Conservation (phyloP, 768 basidiomycete genomes). For the Tricholoma matsutake region DNA sequence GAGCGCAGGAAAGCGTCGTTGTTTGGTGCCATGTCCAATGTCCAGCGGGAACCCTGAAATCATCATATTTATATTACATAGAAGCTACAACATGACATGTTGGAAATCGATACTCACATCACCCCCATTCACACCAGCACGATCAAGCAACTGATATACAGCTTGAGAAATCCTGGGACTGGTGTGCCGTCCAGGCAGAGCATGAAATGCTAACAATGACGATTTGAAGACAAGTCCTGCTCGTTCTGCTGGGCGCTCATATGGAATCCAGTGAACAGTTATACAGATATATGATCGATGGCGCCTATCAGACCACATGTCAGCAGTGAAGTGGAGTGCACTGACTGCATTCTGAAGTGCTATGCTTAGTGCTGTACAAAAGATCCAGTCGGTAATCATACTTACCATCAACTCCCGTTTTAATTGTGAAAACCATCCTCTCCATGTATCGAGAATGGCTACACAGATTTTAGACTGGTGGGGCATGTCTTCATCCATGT, state of each 20-base stretch:
- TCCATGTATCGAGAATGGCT: too few species aligned
- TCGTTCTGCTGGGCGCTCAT: not conserved
- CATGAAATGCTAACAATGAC: slow-evolving; percentile 15
- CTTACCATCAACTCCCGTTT: too few species aligned
- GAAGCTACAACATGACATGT: not conserved
- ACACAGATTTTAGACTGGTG: too few species aligned
- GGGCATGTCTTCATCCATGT: too few species aligned
- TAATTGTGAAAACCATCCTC: too few species aligned
- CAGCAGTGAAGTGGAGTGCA: slow-evolving; percentile 11
- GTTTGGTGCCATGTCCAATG: slow-evolving; percentile 15
- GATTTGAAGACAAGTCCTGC: slow-evolving; percentile 4
- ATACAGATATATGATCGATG: slow-evolving; percentile 10
- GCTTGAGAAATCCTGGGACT: slow-evolving; percentile 7
- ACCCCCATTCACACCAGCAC: slow-evolving; percentile 1
- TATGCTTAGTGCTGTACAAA: not conserved
- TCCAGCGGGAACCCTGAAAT: not conserved
- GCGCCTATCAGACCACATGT: slow-evolving; percentile 16
- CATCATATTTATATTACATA: not conserved
- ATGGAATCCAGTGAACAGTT: slow-evolving; percentile 17
- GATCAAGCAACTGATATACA: slow-evolving; percentile 1
- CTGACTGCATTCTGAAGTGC: slow-evolving; percentile 10
- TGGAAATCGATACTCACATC: not conserved
- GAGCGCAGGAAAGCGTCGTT: slow-evolving; percentile 10
- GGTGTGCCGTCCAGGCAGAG: slow-evolving; percentile 12
- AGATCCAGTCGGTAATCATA: too few species aligned